These are phyloP conservation scores for Metarhizium humberi DNA, from an alignment of 2,329 filamentous ascomycete species.

Conservation along the genomic window DNA sequence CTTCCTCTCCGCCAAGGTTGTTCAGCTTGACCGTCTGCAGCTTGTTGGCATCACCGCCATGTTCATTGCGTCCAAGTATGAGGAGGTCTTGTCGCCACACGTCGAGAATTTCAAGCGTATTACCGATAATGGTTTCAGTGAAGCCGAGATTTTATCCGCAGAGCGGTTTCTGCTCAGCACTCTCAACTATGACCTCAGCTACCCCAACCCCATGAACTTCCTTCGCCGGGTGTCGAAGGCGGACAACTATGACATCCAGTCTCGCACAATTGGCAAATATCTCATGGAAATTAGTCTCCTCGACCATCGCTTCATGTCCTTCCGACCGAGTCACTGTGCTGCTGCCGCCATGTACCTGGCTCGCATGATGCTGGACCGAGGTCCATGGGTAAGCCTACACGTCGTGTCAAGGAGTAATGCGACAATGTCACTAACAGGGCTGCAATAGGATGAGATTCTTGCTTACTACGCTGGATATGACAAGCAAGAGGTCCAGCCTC, in stretches of 20 bases:
- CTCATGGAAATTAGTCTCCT: slow-evolving; percentile 94
- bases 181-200: slow-evolving; percentile 94
- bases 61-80: slow-evolving; percentile 99
- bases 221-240: slow-evolving; percentile 97
- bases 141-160: slow-evolving; percentile 92
- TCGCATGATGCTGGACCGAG: slow-evolving; percentile 80
- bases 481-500: slow-evolving; percentile 85
- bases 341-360: slow-evolving; percentile 93
- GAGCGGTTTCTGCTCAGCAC: slow-evolving; percentile 89
- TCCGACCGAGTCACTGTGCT: slow-evolving; percentile 80
- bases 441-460: slow-evolving; percentile 64
- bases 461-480: slow-evolving; percentile 88
- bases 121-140: slow-evolving; percentile 90
- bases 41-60: slow-evolving; percentile 96
- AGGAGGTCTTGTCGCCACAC: slow-evolving; percentile 94
- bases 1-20: slow-evolving; percentile 90
- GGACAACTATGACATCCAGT: slow-evolving; percentile 98
- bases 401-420: not conserved
- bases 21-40: slow-evolving; percentile 91
- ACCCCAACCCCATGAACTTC: slow-evolving; percentile 99
- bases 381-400: slow-evolving; percentile 68
- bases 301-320: slow-evolving; percentile 87
- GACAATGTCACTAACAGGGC: slow-evolving; percentile 16
- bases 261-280: slow-evolving; percentile 94
- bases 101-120: slow-evolving; percentile 96